phyloP scores from a whole-genome alignment of 139 green algal genomes.

The Chlamydomonas eustigma region DNA sequence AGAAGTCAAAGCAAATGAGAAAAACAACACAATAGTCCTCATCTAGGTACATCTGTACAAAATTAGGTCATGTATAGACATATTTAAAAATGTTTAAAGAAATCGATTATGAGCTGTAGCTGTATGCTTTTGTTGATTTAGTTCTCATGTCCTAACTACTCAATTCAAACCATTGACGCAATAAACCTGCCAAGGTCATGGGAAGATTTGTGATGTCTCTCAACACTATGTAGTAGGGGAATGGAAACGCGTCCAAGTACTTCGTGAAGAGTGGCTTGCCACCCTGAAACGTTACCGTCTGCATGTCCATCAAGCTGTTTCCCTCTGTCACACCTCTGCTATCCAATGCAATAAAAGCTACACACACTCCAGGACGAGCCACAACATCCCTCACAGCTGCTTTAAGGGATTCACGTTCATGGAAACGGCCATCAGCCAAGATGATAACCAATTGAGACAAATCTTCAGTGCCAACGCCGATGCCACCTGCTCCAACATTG shows the following conservation, averaged over 20 bases:
- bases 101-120: too few relatives aligned
- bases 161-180: constrained; percentile 95
- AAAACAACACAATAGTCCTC: too few relatives aligned
- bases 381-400: constrained; percentile 57
- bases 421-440: constrained; percentile 93
- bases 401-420: constrained; percentile 87
- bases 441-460: constrained; percentile 96
- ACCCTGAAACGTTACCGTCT: constrained; percentile 79
- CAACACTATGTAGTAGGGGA: constrained; percentile 95
- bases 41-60: too few relatives aligned
- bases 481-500: constrained; percentile 27
- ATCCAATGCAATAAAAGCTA: constrained; percentile 90
- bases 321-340: constrained; percentile 26
- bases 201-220: constrained; percentile 84
- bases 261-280: constrained; percentile 86
- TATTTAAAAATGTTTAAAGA: too few relatives aligned
- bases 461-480: constrained; percentile 28
- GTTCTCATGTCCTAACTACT: too few relatives aligned
- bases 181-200: constrained; percentile 78
- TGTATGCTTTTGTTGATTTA: too few relatives aligned
- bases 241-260: constrained; percentile 98
- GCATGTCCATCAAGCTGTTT: constrained; percentile 79
- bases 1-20: too few relatives aligned
- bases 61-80: too few relatives aligned
- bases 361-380: constrained; percentile 67